A percentile compares a stretch with the other conserved stretches of the same genome.
phyloP scores from a whole-genome alignment of 2,329 filamentous ascomycete genomes.

The Ceratocystis albifundus region DNA sequence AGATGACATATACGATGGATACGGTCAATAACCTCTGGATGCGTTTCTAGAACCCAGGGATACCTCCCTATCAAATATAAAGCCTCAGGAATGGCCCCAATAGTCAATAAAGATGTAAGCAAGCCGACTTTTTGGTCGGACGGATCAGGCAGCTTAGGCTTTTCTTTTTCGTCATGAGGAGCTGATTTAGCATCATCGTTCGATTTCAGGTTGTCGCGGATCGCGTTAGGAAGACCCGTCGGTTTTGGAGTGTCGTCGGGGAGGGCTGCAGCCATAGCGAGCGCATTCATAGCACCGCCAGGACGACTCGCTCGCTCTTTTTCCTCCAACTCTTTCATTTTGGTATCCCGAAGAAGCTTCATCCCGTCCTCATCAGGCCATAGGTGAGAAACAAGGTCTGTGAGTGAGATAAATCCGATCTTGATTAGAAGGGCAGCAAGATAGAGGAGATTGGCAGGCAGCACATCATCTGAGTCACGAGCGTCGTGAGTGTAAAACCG shows the following conservation, averaged over 20 bases:
- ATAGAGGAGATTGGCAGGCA: constrained; percentile 88
- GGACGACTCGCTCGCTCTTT: constrained; percentile 60
- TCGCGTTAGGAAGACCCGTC: constrained; percentile 36
- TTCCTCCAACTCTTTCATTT: constrained; percentile 65
- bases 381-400: constrained; percentile 83
- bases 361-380: constrained; percentile 78
- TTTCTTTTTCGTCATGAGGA: constrained; percentile 39
- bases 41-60: constrained; percentile 80
- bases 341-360: constrained; percentile 57
- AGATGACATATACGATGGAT: constrained; percentile 78
- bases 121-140: constrained; percentile 79
- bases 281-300: constrained; percentile 66
- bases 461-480: constrained; percentile 59
- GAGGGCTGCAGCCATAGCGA: constrained; percentile 76
- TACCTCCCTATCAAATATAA: constrained; percentile 86
- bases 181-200: constrained; percentile 26
- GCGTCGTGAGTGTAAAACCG: constrained; percentile 82
- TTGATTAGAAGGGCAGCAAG: constrained; percentile 88
- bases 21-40: constrained; percentile 65
- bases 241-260: constrained; percentile 59
- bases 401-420: constrained; percentile 87
- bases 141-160: constrained; percentile 53
- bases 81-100: constrained; percentile 85
- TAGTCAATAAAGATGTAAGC: constrained; percentile 73
- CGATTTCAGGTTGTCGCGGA: constrained; percentile 30